Base-by-base conservation (phyloP, 768 basidiomycete genomes). In the Russula griseocarnosa region DNA sequence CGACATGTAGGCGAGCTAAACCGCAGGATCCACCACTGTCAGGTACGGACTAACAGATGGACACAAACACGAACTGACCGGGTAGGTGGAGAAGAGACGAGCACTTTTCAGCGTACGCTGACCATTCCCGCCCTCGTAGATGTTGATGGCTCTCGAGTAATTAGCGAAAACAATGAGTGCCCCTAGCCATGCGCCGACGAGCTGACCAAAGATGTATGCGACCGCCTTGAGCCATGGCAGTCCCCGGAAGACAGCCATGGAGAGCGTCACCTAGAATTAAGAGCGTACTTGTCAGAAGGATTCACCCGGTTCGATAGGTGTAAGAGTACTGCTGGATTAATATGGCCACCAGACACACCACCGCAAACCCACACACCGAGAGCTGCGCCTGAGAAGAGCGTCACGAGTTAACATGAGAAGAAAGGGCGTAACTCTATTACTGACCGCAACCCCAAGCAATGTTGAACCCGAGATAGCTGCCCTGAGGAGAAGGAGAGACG, bases 171-270 rank as follows among this genome's bases (percentile, higher is more conserved):
- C 73, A 52, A 85, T 71, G 4, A 79, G 82, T 22, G 81, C 82
- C 20, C 86, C 87, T 50, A 82, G 77, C 36, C 86, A 67, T 3
- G 74, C 86, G 32, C 87, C 88, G 58, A 87, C 71, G 18, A 86
- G 59, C 71, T 90, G 88, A 1, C 85, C 81, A 55, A 83, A 69
- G 46, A 88, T 81, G 71, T 85, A 91, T 22, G 68, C 78, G 1
- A 90, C 89, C 0, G 90, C 90, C 72, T 92, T 92, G 68, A 78
- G 80, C 86, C 88, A 88, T 0, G 90, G 87, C 73, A 93, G 92
- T 49, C 80, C 79, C 66, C 90, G 83, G 73, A 85, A 84, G 3
- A 82, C 77, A 5, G 87, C 88, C 53, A 92, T 70, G 11, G 83
- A 78, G 52, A 93, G 74, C 16, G 90, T 93, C 38, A 92, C 81